Evolutionary conservation across 441 rosid genomes (phyloP), one percentile per base, ranked within the genome.

Genomic region (Breynia disticha): DNA sequence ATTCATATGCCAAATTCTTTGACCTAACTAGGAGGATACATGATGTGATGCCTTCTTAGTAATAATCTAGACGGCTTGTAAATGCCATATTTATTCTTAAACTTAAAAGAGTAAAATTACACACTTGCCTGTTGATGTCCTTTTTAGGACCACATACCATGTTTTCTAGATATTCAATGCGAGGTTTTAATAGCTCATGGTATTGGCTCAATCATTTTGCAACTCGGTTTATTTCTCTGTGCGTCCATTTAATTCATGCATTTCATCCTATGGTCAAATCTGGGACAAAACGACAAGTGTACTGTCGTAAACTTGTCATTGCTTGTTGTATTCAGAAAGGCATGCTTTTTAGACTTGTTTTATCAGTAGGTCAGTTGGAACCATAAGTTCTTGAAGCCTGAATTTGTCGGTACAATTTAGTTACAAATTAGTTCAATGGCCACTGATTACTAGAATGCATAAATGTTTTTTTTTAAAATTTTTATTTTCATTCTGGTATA

Each of bases 11-110:
- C 56, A 57, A 66, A 66, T 66, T 60, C 67, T 59, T 67, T 37
- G 63, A 70, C 79, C 73, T 71, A 76, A 76, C 70, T 61, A 58
- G 66, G 50, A 52, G 46, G 65, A 54, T 66, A 61, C 71, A 59
- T 60, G 67, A 73, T 67, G 63, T 68, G 77, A 72, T 65, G 22
- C 56, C 56, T 55, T 44, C 53, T 48, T 18, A 22, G 37, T 54
- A 22, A 44, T 37, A 46, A 43, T 48, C 38, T 46, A 35, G 55
- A 57, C 50, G n/a, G 11, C 48, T 62, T 62, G 56, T 38, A 57
- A 64, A 35, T 39, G 43, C 43, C 15, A 1, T 14, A 39, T 39
- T 9, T 4, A 14, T 3, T 39, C 11, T 5, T 39, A 6, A 39
- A 14, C 43, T 39, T 9, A 39, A 39, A 39, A 10, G 14, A 37